Conservation (phyloP, 2,329 filamentous ascomycete species). For the Aspergillus terreus region DNA sequence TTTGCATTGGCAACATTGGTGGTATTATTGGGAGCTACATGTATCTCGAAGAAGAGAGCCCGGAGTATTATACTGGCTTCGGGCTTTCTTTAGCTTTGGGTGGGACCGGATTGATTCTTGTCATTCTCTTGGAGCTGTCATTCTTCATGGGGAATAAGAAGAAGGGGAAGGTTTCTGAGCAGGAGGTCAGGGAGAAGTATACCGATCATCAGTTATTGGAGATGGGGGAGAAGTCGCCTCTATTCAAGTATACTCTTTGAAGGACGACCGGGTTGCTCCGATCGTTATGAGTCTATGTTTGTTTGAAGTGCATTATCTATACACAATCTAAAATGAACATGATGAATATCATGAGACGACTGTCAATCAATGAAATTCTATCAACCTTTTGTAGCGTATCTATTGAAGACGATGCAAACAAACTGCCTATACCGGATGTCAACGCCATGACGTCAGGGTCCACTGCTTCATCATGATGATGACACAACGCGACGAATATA, state of each 20-base stretch:
- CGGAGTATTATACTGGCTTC: conserved; percentile 21
- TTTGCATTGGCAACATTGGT: conserved; percentile 20
- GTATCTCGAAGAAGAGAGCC: conserved; percentile 19
- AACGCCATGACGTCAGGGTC: too few species aligned
- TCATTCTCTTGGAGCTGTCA: conserved; percentile 16
- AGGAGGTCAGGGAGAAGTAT: conserved; percentile 32
- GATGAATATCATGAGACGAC: neutral
- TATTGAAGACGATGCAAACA: too few species aligned
- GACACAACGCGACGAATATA: too few species aligned
- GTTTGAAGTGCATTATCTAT: too few species aligned
- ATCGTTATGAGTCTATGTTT: too few species aligned
- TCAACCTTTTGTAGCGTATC: too few species aligned
- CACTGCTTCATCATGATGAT: too few species aligned
- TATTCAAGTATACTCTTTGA: conserved; percentile 37
- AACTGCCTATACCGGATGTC: too few species aligned
- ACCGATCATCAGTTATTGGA: conserved; percentile 38
- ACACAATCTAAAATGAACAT: too few species aligned
- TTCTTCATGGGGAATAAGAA: conserved; percentile 18
- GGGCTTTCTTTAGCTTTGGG: conserved; percentile 18
- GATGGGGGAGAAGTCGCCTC: conserved; percentile 41
- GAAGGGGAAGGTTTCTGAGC: conserved; percentile 23
- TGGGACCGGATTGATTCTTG: conserved; percentile 13
- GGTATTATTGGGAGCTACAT: conserved; percentile 24
- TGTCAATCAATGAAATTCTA: too few species aligned
- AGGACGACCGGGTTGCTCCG: too few species aligned